Base-by-base conservation (phyloP, 805 yeast genomes). In the Candida rishiriensis region DNA sequence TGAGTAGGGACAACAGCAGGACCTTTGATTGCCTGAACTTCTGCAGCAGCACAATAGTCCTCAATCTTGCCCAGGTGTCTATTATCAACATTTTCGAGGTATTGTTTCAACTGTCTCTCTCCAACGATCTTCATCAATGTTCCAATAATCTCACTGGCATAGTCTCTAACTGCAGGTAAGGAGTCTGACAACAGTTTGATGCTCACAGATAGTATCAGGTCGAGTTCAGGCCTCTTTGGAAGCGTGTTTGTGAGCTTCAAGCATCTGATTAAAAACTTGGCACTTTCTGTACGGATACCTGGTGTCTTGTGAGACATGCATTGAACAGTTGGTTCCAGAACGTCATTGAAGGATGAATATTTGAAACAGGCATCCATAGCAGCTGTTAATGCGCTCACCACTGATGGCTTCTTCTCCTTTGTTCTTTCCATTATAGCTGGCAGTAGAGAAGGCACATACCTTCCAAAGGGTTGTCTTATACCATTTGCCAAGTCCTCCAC, bases 321-420 rank as follows among this genome's bases (percentile, higher is more conserved):
- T 18, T 67, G 72, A 10, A 85, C 49, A 0, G 81, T 68, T 3
- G 79, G 83, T 16, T 82, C 86, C 34, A 85, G 61, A 17, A 86
- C 65, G 32, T 78, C 85, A 33, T 70, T 56, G 17, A 78, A 67
- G 0, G 79, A 72, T 10, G 82, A 69, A 47, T 67, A 66, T 30
- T 56, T 56, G 51, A 81, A 85, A 3, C 85, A 71, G 0, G 85
- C 76, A 60, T 83, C 85, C 41, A 90, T 68, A 0, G 91, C 83
- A 21, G 61, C 65, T 15, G 72, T 69, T n/a, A 91, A 68, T 0
- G 93, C 84, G 18, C 83, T 89, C 2, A 85, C 69, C 0, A 88
- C 93, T 3, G 83, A 69, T 21, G 77, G 82, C 57, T 91, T 91
- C 69, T 86, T 89, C 61, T 93, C 99, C 58, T 88, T 90, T 12